phyloP scores from a whole-genome alignment of 805 yeast species.

The Starmerella cellae region DNA sequence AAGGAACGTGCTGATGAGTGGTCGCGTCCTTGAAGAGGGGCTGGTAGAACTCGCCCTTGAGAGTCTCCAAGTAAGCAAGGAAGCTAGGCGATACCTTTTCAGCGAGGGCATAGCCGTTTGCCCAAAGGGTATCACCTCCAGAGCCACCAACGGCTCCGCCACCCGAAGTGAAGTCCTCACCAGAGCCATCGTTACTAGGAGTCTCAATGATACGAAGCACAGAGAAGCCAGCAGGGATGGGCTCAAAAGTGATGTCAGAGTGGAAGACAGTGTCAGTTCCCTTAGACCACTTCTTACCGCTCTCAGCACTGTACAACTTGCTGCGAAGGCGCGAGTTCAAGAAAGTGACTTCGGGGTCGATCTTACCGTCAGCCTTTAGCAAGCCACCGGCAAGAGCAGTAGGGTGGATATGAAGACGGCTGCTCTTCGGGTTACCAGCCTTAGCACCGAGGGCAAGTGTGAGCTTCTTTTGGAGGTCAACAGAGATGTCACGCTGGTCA shows the following conservation, averaged over 20 bases:
- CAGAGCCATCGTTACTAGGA: conserved; percentile 33
- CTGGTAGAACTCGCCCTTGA: conserved; percentile 30
- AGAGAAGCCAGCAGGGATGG: conserved; percentile 44
- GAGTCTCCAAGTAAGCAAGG: conserved; percentile 35
- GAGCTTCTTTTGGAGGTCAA: conserved; percentile 23
- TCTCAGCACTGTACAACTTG: conserved; percentile 14
- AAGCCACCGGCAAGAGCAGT: conserved; percentile 25
- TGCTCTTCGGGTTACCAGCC: conserved; percentile 23
- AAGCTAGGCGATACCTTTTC: conserved; percentile 40
- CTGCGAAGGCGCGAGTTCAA: conserved; percentile 19
- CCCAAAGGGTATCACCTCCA: conserved; percentile 43
- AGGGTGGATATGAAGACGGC: conserved; percentile 25
- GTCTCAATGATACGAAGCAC: conserved; percentile 39
- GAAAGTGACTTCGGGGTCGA: conserved; percentile 25
- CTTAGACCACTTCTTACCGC: conserved; percentile 19
- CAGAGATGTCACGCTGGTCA: conserved; percentile 31
- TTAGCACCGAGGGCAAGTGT: conserved; percentile 21
- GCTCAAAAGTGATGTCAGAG: conserved; percentile 44
- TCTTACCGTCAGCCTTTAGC: conserved; percentile 19
- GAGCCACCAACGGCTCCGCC: conserved; percentile 20
- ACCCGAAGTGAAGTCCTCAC: conserved; percentile 12
- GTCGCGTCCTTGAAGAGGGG: conserved; percentile 33
- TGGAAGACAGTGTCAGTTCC: conserved; percentile 33
- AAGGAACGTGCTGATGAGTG: conserved; percentile 34
- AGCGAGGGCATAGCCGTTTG: conserved; percentile 42